A percentile compares a stretch with the other conserved stretches of the same genome.
phyloP scores from a whole-genome alignment of 176 grass and related monocot genomes.

The Carex myosuroides region DNA sequence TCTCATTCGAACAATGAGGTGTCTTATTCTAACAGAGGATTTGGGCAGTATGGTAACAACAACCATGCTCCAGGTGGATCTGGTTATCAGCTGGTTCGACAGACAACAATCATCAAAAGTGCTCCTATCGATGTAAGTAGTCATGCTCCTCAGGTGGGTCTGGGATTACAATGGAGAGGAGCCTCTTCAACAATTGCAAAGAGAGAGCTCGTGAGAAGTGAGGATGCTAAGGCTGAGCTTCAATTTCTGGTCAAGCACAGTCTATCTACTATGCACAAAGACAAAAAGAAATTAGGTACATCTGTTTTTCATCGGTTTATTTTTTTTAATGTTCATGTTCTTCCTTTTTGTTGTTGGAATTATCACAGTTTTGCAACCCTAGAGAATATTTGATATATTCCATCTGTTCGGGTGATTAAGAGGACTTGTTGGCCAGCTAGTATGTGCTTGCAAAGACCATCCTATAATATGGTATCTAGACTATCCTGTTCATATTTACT shows the following conservation, averaged over 20 bases:
- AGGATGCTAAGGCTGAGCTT: background rate
- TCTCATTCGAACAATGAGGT: background rate
- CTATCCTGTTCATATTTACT: no score
- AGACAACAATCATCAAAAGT: background rate
- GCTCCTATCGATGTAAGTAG: background rate
- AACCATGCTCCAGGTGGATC: slow-evolving; percentile 46
- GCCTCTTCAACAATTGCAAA: background rate
- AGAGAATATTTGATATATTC: no score
- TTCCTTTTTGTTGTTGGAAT: no score
- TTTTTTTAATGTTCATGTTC: no score
- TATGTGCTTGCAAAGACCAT: no score
- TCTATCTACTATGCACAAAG: background rate
- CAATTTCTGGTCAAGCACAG: background rate
- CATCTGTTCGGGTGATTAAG: no score
- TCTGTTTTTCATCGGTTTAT: background rate
- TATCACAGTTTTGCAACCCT: no score
- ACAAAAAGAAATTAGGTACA: background rate
- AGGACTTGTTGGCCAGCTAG: no score
- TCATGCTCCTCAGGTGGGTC: background rate
- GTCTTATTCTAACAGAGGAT: slow-evolving; percentile 33
- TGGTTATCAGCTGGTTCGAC: background rate
- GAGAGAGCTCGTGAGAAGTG: background rate
- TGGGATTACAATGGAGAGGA: background rate
- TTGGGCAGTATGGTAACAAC: slow-evolving; percentile 28
- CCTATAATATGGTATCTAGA: no score